Evolutionary conservation across 2,329 filamentous ascomycete species (phyloP).

Genomic region (Paecilomyces formosus): DNA sequence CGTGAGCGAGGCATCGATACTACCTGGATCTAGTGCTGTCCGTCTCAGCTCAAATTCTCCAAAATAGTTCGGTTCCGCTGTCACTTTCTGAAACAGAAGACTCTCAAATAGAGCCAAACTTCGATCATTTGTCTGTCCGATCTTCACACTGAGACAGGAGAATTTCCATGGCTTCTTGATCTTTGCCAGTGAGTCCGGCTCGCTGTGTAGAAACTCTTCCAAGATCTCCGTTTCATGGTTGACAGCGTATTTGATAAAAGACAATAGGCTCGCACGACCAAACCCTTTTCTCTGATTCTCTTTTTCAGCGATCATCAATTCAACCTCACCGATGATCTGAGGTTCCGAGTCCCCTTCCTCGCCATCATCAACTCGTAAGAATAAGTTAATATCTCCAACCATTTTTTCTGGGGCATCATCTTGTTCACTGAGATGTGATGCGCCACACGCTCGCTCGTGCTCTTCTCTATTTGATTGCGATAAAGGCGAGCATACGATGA

Average conservation of each 20-base stretch:
- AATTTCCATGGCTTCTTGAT: slow-evolving; percentile 11
- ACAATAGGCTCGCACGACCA: slow-evolving; percentile 57
- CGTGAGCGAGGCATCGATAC: slow-evolving; percentile 19
- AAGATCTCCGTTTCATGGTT: slow-evolving; percentile 49
- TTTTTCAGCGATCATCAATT: slow-evolving; percentile 72
- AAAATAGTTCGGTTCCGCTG: slow-evolving; percentile 54
- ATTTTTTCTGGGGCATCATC: slow-evolving; percentile 52
- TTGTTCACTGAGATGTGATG: slow-evolving; percentile 24
- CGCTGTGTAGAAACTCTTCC: slow-evolving; percentile 42
- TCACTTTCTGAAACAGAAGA: slow-evolving; percentile 48
- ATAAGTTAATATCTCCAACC: slow-evolving; percentile 74
- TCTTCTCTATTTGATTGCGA: slow-evolving; percentile 2
- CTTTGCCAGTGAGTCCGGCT: slow-evolving; percentile 3
- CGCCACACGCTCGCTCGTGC: slow-evolving; percentile 1
- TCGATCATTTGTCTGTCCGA: slow-evolving; percentile 48
- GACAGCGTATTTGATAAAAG: slow-evolving; percentile 63
- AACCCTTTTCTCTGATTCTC: slow-evolving; percentile 54
- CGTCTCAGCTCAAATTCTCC: slow-evolving; percentile 57
- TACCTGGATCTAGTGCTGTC: slow-evolving; percentile 18
- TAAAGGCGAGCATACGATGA: slow-evolving; percentile 64
- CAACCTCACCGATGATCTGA: slow-evolving; percentile 60
- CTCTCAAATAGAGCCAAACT: slow-evolving; percentile 57
- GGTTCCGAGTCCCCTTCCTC: slow-evolving; percentile 34
- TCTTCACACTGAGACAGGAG: slow-evolving; percentile 53
- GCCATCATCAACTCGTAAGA: slow-evolving; percentile 57